Base-by-base conservation (phyloP, 2,329 filamentous ascomycete genomes). In the Verticillium isaacii region DNA sequence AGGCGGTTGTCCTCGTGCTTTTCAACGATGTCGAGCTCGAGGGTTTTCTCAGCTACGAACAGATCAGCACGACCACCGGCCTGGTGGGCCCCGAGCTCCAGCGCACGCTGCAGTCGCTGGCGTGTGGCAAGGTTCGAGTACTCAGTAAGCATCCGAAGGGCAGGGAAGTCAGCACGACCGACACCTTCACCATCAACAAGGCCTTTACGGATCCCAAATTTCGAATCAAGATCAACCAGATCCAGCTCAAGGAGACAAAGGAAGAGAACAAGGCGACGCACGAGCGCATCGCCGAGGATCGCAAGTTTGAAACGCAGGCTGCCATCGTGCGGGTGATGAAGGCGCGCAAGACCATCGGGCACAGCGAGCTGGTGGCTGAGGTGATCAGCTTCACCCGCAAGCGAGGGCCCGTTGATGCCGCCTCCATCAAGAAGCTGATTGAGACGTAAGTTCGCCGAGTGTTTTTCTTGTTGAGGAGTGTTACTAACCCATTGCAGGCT, bases 241-340 rank as follows among this genome's bases (percentile, higher is more conserved):
- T 99, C 68, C 95, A 99, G 77, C 85, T 97, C 58, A 96, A 95
- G 77, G 95, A 99, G 78, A 98, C 95, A 0, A 91, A 90, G 69
- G 90, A 94, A 71, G 95, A 99, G 77, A 97, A 97, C 77, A 91
- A 93, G 75, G 92, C 90, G 69, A 98, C 93, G 1, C 93, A 98
- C 75, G 90, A 97, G 75, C 86, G 92, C 54, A 92, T 99, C 5
- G 89, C 89, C 0, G 90, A 91, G 59, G 95, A 99, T 72, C 82
- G 95, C 58, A 92, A 97, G 71, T 97, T 96, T 70, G 96, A 99
- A 78, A 97, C 93, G 0, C 95, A 99, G 75, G 95, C 95, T 1
- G 94, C 95, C 1, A 96, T 99, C 71, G 95, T 99, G 64, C 82
- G 95, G 19, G 96, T 99, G 71, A 93, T 99, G 91, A 99, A 99